Percentiles rank a stretch among this genome's conserved stretches.
These are phyloP conservation scores for Maudiozyma serrabonitensis DNA, from an alignment of 805 yeast genomes.

Conservation along the genomic window DNA sequence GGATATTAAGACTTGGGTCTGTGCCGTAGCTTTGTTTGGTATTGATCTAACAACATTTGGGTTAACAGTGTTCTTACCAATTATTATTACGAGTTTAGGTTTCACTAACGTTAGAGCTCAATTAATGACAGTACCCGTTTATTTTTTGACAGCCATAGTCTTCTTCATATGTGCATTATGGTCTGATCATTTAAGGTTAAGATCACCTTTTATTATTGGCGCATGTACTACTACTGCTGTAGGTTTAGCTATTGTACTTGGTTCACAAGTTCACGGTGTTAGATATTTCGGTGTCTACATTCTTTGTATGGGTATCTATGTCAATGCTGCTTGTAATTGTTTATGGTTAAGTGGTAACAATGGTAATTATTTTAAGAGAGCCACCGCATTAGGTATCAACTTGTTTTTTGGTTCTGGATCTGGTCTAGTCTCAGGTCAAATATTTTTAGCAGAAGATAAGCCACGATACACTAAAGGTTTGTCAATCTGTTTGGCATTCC, in stretches of 20 bases:
- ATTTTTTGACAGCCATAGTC: constrained; percentile 66
- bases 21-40: constrained; percentile 31
- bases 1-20: constrained; percentile 26
- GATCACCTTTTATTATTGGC: constrained; percentile 35
- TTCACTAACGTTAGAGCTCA: constrained; percentile 65
- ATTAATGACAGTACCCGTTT: constrained; percentile 76
- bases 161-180: constrained; percentile 51
- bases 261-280: constrained; percentile 28
- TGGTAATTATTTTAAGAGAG: constrained; percentile 33
- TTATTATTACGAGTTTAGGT: constrained; percentile 27
- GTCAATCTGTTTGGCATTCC: constrained; percentile 37
- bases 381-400: constrained; percentile 32
- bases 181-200: constrained; percentile 45
- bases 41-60: constrained; percentile 34
- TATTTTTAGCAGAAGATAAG: constrained; percentile 31
- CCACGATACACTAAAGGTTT: constrained; percentile 32
- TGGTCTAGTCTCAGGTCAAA: constrained; percentile 33
- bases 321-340: constrained; percentile 32
- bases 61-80: constrained; percentile 36
- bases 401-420: constrained; percentile 30
- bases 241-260: constrained; percentile 29
- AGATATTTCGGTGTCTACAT: constrained; percentile 33
- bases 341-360: constrained; percentile 33
- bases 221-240: constrained; percentile 27
- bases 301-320: constrained; percentile 32